Conservation (phyloP, 129 eudicot genomes). For the sunflower (Helianthus annuus) region DNA sequence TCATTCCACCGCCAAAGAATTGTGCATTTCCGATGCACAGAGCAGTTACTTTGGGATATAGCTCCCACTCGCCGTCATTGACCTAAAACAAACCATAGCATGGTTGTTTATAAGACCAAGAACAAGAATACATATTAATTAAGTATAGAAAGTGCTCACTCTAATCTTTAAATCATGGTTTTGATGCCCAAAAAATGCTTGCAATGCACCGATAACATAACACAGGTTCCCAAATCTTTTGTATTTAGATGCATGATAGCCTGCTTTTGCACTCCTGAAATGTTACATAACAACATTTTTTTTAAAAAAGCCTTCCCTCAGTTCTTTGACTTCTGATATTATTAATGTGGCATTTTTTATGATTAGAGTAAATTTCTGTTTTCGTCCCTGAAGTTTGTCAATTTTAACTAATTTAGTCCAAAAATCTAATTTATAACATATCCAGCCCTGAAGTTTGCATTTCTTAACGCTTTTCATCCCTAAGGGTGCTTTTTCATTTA, state of each 20-base stretch:
- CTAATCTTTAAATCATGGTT: slow-evolving; percentile 78
- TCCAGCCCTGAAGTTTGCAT: too few relatives aligned
- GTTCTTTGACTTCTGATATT: neutral
- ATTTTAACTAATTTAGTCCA: too few relatives aligned
- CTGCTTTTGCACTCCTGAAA: slow-evolving; percentile 97
- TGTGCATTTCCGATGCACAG: slow-evolving; percentile 96
- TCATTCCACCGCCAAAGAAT: slow-evolving; percentile 99
- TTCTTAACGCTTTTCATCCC: too few relatives aligned
- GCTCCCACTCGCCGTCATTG: slow-evolving; percentile 93
- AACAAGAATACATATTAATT: neutral
- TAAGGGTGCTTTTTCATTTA: too few relatives aligned
- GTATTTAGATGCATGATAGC: slow-evolving; percentile 91
- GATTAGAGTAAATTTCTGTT: too few relatives aligned
- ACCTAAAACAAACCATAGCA: slow-evolving; percentile 47
- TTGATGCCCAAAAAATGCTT: slow-evolving; percentile 79
- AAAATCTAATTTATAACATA: too few relatives aligned
- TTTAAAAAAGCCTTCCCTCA: slow-evolving; percentile 7
- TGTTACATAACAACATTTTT: slow-evolving; percentile 3
- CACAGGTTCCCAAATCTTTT: slow-evolving; percentile 91
- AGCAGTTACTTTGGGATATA: slow-evolving; percentile 82
- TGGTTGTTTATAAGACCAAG: neutral
- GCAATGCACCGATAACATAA: slow-evolving; percentile 92
- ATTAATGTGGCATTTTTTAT: neutral
- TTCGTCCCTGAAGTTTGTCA: too few relatives aligned
- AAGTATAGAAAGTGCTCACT: slow-evolving; percentile 37